These are phyloP conservation scores for Penicillium dipodomyicola DNA, from an alignment of 495 filamentous ascomycete genomes.

Conservation along the genomic window DNA sequence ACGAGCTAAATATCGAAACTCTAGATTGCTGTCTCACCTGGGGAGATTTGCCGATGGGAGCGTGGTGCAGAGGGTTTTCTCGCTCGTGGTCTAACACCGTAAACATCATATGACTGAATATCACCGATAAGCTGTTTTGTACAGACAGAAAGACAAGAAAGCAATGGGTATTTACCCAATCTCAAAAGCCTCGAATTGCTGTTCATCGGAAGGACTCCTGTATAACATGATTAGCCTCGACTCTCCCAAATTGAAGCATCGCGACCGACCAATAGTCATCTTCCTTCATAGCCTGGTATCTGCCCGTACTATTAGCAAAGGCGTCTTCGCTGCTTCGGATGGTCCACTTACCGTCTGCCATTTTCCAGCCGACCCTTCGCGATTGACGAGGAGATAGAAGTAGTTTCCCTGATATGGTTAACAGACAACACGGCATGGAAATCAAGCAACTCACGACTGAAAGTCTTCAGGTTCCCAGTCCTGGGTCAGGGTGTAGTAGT, in stretches of 20 bases:
- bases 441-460: not conserved
- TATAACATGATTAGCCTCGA: not conserved
- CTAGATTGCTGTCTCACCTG: not conserved
- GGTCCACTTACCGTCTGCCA: not conserved
- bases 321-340: not conserved
- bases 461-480: not conserved
- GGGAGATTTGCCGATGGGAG: not conserved
- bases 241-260: not conserved
- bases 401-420: constrained; percentile 1
- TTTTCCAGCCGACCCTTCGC: not conserved
- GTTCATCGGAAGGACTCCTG: constrained; percentile 3
- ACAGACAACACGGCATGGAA: not conserved
- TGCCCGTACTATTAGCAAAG: not conserved
- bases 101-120: not conserved
- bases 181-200: constrained; percentile 1
- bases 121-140: not conserved
- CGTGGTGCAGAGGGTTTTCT: not conserved
- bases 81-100: not conserved
- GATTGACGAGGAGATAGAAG: not conserved
- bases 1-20: not conserved
- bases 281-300: constrained; percentile 13
- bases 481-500: not conserved
- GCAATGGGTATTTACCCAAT: not conserved
- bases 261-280: constrained; percentile 15
- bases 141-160: no score